These are phyloP conservation scores for Fusarium subglutinans DNA, from an alignment of 2,329 filamentous ascomycete genomes.

Conservation along the genomic window DNA sequence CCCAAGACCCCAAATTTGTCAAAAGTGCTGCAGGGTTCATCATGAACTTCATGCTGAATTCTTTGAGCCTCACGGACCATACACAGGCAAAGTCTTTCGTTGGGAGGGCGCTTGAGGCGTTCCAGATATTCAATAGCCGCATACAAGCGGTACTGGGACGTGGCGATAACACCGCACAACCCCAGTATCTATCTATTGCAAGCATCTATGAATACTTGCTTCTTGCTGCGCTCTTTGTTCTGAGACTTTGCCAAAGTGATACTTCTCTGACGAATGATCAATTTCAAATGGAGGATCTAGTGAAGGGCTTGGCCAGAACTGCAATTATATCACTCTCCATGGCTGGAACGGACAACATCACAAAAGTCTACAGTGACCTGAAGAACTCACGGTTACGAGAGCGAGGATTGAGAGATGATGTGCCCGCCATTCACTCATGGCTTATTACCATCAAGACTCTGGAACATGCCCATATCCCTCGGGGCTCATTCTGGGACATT, in stretches of 20 bases:
- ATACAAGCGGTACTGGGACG: conserved; percentile 28
- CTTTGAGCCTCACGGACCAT: conserved; percentile 51
- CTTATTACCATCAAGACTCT: conserved; percentile 65
- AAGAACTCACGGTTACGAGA: conserved; percentile 57
- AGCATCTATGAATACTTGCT: conserved; percentile 45
- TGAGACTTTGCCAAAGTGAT: conserved; percentile 55
- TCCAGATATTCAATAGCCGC: conserved; percentile 53
- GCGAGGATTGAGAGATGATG: conserved; percentile 60
- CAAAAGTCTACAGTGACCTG: conserved; percentile 58
- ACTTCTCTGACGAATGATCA: conserved; percentile 46
- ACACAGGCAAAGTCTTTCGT: conserved; percentile 53
- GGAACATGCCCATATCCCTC: conserved; percentile 59
- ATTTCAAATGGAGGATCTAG: conserved; percentile 59
- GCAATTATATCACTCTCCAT: conserved; percentile 53
- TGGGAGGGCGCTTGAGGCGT: conserved; percentile 54
- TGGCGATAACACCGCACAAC: not conserved
- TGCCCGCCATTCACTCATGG: conserved; percentile 63
- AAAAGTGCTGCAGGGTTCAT: conserved; percentile 55
- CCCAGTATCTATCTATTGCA: conserved; percentile 23
- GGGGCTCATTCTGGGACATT: conserved; percentile 69
- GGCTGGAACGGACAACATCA: conserved; percentile 55
- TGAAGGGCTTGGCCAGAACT: conserved; percentile 54
- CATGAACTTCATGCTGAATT: conserved; percentile 57
- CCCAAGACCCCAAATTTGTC: conserved; percentile 25
- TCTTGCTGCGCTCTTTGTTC: conserved; percentile 48